Conservation (phyloP, 257 asterid genomes). For the Nicotiana knightiana region DNA sequence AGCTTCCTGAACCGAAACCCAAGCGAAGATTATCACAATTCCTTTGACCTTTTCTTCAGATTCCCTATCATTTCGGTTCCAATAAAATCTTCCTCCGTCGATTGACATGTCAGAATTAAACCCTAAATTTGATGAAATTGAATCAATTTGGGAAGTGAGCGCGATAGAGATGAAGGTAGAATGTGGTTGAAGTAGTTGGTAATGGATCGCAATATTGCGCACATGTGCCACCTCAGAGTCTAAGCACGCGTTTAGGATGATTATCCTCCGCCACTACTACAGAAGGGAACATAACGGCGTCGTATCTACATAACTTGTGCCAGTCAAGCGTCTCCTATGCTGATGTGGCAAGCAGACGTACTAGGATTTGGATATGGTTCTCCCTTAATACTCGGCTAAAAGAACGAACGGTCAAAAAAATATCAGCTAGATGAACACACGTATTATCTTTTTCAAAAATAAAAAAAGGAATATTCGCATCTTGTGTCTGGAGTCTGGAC, state of each 20-base stretch:
- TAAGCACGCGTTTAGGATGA: slow-evolving; percentile 9
- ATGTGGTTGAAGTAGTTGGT: background rate
- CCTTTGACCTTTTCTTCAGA: slow-evolving; percentile 44
- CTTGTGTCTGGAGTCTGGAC: too few species aligned
- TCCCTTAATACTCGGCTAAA: background rate
- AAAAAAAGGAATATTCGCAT: too few species aligned
- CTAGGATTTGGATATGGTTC: background rate
- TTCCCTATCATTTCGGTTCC: slow-evolving; percentile 41
- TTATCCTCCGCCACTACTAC: background rate
- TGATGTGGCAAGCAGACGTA: background rate
- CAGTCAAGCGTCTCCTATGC: background rate
- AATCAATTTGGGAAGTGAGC: background rate
- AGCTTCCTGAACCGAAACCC: slow-evolving; percentile 56
- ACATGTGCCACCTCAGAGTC: slow-evolving; percentile 2
- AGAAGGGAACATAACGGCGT: background rate
- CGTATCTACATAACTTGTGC: background rate
- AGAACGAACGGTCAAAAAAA: background rate
- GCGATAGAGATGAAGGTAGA: background rate
- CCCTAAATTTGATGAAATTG: background rate
- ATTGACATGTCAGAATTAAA: slow-evolving; percentile 29
- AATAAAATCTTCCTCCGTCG: slow-evolving; percentile 46
- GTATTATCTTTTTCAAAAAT: too few species aligned
- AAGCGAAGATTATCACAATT: slow-evolving; percentile 49
- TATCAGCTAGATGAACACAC: too few species aligned
- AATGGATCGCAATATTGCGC: background rate